Conservation (phyloP, 768 basidiomycete genomes). For the Collybiopsis confluens region DNA sequence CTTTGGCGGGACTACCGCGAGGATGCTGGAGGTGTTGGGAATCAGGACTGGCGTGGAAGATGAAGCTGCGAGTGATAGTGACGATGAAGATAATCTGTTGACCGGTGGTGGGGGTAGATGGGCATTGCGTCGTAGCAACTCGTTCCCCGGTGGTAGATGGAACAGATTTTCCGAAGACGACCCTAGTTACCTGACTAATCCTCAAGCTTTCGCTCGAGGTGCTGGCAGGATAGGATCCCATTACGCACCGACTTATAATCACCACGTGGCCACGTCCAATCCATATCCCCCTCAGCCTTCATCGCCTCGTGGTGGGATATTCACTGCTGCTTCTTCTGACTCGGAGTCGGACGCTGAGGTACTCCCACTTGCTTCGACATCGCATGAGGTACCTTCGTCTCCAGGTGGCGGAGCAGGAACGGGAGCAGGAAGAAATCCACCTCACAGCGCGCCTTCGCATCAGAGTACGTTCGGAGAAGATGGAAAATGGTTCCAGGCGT, state of each 20-base stretch:
- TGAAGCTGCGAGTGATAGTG: conserved; percentile 61
- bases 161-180: conserved; percentile 41
- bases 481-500: conserved; percentile 91
- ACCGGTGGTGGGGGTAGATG: conserved; percentile 18
- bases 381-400: conserved; percentile 20
- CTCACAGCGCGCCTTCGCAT: conserved; percentile 14
- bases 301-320: conserved; percentile 24
- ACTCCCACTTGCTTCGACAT: conserved; percentile 65
- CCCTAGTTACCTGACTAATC: conserved; percentile 27
- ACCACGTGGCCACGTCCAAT: conserved; percentile 33
- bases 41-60: conserved; percentile 95
- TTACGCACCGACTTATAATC: conserved; percentile 58
- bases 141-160: conserved; percentile 32
- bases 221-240: conserved; percentile 50
- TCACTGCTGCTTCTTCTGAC: conserved; percentile 74
- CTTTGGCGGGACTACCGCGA: conserved; percentile 95
- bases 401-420: background rate
- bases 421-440: too few relatives aligned
- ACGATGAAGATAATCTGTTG: conserved; percentile 42
- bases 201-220: conserved; percentile 14
- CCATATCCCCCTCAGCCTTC: conserved; percentile 16
- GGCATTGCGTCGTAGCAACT: conserved; percentile 30
- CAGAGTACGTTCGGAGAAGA: conserved; percentile 49
- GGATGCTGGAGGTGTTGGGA: conserved; percentile 97
- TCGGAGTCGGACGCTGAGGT: conserved; percentile 80